phyloP scores from a whole-genome alignment of 1,284 basidiomycete genomes.

The Acaromyces ingoldii region DNA sequence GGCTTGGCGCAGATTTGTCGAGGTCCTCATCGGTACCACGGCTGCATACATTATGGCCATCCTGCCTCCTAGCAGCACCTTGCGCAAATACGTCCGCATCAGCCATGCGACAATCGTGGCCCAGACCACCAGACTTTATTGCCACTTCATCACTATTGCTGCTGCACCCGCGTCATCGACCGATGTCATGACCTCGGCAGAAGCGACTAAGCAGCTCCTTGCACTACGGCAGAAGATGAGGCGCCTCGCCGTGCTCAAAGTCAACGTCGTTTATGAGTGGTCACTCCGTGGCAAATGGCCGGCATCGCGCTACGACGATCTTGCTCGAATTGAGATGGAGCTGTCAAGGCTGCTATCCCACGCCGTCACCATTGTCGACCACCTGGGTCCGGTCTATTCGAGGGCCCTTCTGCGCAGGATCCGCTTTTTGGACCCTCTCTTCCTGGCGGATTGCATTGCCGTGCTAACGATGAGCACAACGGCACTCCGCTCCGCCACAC shows the following conservation, averaged over 20 bases:
- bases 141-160: constrained; percentile 52
- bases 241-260: constrained; percentile 51
- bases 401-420: constrained; percentile 69
- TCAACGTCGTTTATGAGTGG: constrained; percentile 49
- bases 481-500: constrained; percentile 67
- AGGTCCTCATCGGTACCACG: constrained; percentile 42
- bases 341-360: constrained; percentile 59
- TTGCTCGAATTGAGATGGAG: constrained; percentile 31
- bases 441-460: constrained; percentile 64
- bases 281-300: constrained; percentile 48
- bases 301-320: constrained; percentile 28
- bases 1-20: constrained; percentile 55
- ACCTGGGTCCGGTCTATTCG: constrained; percentile 27
- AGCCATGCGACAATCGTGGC: constrained; percentile 53
- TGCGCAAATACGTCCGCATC: constrained; percentile 52
- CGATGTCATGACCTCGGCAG: not conserved
- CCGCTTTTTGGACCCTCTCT: constrained; percentile 70
- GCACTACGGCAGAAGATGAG: constrained; percentile 35
- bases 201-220: not conserved
- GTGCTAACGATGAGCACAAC: constrained; percentile 55
- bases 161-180: constrained; percentile 1
- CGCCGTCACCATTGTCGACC: constrained; percentile 22
- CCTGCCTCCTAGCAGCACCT: constrained; percentile 52
- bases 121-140: constrained; percentile 16
- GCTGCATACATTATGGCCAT: constrained; percentile 43